Evolutionary conservation across 768 basidiomycete species (phyloP).

Genomic region (Saitozyma sp.): DNA sequence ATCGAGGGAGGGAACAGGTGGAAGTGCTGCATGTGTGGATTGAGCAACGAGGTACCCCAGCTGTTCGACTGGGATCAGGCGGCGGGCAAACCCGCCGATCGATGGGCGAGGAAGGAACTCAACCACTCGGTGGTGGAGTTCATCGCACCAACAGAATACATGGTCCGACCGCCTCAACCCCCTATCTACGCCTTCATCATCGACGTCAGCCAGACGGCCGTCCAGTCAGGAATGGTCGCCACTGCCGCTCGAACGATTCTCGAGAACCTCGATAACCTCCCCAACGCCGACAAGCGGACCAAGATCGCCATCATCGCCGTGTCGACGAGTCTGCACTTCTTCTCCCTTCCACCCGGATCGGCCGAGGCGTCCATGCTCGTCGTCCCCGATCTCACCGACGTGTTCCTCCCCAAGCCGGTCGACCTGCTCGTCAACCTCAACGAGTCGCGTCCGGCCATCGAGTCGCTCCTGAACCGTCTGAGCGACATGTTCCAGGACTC

Average conservation of each 20-base stretch:
- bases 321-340: constrained; percentile 92
- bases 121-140: constrained; percentile 94
- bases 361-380: constrained; percentile 90
- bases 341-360: constrained; percentile 69
- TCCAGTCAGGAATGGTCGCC: constrained; percentile 97
- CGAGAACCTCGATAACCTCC: constrained; percentile 90
- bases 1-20: constrained; percentile 98
- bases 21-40: constrained; percentile 99
- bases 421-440: constrained; percentile 93
- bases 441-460: constrained; percentile 76
- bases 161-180: constrained; percentile 95
- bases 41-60: constrained; percentile 97
- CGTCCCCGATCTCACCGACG: constrained; percentile 93
- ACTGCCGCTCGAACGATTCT: constrained; percentile 95
- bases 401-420: constrained; percentile 93
- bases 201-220: constrained; percentile 88
- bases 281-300: constrained; percentile 89
- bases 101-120: constrained; percentile 90
- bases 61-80: constrained; percentile 97
- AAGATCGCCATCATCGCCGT: constrained; percentile 91
- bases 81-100: constrained; percentile 88
- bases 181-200: constrained; percentile 96
- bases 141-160: constrained; percentile 97
- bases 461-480: constrained; percentile 75
- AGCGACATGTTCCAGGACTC: constrained; percentile 99